Evolutionary conservation across 805 yeast genomes (phyloP), one percentile per base, ranked within the genome.

Genomic region (Candida michaelii): DNA sequence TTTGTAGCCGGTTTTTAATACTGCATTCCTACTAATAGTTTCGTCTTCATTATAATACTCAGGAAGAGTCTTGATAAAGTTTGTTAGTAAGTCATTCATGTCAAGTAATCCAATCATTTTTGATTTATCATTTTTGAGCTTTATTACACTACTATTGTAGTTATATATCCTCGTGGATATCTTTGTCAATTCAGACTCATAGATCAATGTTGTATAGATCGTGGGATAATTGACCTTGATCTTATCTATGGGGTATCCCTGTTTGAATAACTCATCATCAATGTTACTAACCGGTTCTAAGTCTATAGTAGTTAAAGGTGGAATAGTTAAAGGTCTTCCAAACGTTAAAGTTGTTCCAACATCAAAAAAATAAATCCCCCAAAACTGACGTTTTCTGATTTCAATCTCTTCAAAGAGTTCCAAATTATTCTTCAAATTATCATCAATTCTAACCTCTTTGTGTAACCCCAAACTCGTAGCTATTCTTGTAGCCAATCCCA

Each of bases 361-460:
- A 41, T 53, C 57, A 35, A 53, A 49, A 38, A 49, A 53, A 30
- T 53, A 53, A 52, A 53, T 47, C 15, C 57, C 57, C 57, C 57
- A 53, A 53, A 54, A 53, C 29, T 51, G 53, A n/a, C 57, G 35
- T 35, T 53, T 53, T 15, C 57, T 30, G 12, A 46, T 47, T 30
- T 53, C 57, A 13, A 53, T 32, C 27, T 51, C 54, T 46, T 53
- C 54, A 31, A 51, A 48, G 5, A 53, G 29, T 13, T 45, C 47
- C 16, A 40, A 27, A 31, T 51, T 49, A 19, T 40, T 23, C 13
- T 12, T 6, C 3, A 29, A 18, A 17, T 13, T 31, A 9, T 25
- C 17, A 37, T 43, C 50, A n/a, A 51, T 30, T 37, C 44, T 49
- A n/a, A 53, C 52, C 17, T 51, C 54, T 40, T 53, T 53, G 33